Evolutionary conservation across 2,329 filamentous ascomycete species (phyloP).

Genomic region (Colletotrichum sp.): DNA sequence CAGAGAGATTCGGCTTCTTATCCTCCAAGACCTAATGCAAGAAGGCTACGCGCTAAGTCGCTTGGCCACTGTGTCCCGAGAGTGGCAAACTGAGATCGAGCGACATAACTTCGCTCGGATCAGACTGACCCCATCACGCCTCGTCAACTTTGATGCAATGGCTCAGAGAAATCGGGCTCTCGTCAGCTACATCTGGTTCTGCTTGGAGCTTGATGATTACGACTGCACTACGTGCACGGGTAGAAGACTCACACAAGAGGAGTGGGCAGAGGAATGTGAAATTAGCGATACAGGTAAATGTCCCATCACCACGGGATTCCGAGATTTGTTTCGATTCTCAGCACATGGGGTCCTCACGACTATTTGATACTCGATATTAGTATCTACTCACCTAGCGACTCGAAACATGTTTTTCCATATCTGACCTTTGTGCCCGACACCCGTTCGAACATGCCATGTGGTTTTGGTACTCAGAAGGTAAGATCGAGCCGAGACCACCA

Average conservation of each 20-base stretch:
- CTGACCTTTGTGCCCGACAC: slow-evolving; percentile 29
- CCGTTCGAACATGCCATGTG: neutral
- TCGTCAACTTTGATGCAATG: slow-evolving; percentile 30
- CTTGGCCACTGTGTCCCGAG: slow-evolving; percentile 33
- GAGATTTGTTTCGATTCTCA: slow-evolving; percentile 29
- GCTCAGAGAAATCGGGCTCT: slow-evolving; percentile 29
- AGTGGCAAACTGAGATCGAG: slow-evolving; percentile 33
- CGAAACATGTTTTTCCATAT: slow-evolving; percentile 33
- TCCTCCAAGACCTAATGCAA: slow-evolving; percentile 24
- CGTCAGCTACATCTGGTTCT: slow-evolving; percentile 32
- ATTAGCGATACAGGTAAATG: slow-evolving; percentile 16
- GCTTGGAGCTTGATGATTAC: slow-evolving; percentile 32
- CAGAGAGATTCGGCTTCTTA: slow-evolving; percentile 26
- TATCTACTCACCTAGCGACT: slow-evolving; percentile 33
- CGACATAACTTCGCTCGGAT: slow-evolving; percentile 31
- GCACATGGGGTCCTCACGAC: slow-evolving; percentile 27
- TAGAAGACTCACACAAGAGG: neutral
- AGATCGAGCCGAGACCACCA: neutral
- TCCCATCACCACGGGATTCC: slow-evolving; percentile 23
- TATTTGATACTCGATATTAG: slow-evolving; percentile 33
- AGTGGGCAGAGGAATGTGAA: neutral
- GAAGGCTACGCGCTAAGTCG: slow-evolving; percentile 24
- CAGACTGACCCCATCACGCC: slow-evolving; percentile 30
- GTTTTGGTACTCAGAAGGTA: neutral
- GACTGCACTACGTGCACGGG: slow-evolving; percentile 25